These are phyloP conservation scores for Clitopilus hobsonii DNA, from an alignment of 768 basidiomycete genomes.

Conservation along the genomic window DNA sequence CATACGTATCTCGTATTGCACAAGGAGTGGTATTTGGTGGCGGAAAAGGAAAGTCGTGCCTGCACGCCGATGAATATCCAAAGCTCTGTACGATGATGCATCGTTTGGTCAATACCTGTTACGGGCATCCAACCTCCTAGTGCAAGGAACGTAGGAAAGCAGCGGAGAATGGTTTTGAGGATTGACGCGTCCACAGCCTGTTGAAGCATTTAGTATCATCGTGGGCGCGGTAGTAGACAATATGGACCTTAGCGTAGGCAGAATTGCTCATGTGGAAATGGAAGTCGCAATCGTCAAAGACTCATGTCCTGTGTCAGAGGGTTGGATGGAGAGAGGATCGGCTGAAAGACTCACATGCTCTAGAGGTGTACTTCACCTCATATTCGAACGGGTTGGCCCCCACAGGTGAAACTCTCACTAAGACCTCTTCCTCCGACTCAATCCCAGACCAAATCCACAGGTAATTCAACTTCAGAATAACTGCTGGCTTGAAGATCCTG, in stretches of 20 bases:
- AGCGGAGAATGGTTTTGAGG: slow-evolving; percentile 39
- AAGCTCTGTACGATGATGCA: slow-evolving; percentile 7
- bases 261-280: slow-evolving; percentile 78
- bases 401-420: slow-evolving; percentile 44
- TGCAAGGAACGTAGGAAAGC: slow-evolving; percentile 54
- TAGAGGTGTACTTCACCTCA: slow-evolving; percentile 33
- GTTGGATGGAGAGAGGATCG: neutral
- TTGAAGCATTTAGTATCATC: neutral
- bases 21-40: slow-evolving; percentile 62
- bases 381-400: slow-evolving; percentile 53
- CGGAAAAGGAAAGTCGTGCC: slow-evolving; percentile 67
- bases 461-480: neutral
- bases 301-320: slow-evolving; percentile 24
- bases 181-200: slow-evolving; percentile 44
- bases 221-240: neutral
- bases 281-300: slow-evolving; percentile 69
- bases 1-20: slow-evolving; percentile 56
- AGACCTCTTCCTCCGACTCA: slow-evolving; percentile 36
- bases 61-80: slow-evolving; percentile 12
- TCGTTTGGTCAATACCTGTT: slow-evolving; percentile 36
- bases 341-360: slow-evolving; percentile 49
- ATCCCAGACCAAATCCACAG: slow-evolving; percentile 1
- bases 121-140: slow-evolving; percentile 62
- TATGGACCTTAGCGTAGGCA: slow-evolving; percentile 64
- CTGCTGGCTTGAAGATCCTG: neutral